Conservation (phyloP, 208 protist genomes). For the Trypanosoma vivax region DNA sequence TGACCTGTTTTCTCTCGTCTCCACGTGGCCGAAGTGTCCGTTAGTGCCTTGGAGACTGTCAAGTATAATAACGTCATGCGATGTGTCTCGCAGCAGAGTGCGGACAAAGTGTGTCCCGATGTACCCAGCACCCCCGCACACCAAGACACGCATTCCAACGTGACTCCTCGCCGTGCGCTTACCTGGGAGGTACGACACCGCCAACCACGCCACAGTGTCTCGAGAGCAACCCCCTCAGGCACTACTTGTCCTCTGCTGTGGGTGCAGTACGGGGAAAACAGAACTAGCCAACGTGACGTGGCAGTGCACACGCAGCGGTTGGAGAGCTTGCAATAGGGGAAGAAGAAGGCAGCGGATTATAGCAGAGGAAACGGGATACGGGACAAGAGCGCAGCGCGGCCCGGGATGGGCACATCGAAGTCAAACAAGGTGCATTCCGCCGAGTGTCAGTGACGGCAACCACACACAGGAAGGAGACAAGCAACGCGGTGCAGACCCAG, state of each 20-base stretch:
- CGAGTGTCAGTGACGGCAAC: too few species aligned
- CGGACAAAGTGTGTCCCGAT: constrained; percentile 96
- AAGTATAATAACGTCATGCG: constrained; percentile 90
- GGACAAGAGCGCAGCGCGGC: too few species aligned
- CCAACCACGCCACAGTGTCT: too few species aligned
- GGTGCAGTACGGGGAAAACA: constrained; percentile 8
- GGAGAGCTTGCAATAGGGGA: background rate
- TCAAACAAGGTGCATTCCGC: too few species aligned
- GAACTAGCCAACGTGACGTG: background rate
- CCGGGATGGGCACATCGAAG: too few species aligned
- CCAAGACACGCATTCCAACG: constrained; percentile 74
- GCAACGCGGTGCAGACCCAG: background rate
- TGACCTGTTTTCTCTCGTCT: constrained; percentile 43
- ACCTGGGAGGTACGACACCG: too few species aligned
- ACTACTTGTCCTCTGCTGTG: too few species aligned
- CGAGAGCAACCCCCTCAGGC: too few species aligned
- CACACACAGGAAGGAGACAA: too few species aligned
- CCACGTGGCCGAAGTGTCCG: constrained; percentile 45
- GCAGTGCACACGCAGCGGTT: background rate
- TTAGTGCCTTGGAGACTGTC: constrained; percentile 88
- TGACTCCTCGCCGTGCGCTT: background rate
- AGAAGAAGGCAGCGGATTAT: too few species aligned
- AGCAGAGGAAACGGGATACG: too few species aligned
- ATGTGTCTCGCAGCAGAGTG: constrained; percentile 72
- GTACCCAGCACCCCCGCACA: constrained; percentile 96